phyloP scores from a whole-genome alignment of 129 eudicot genomes.

The Centaurea solstitialis region DNA sequence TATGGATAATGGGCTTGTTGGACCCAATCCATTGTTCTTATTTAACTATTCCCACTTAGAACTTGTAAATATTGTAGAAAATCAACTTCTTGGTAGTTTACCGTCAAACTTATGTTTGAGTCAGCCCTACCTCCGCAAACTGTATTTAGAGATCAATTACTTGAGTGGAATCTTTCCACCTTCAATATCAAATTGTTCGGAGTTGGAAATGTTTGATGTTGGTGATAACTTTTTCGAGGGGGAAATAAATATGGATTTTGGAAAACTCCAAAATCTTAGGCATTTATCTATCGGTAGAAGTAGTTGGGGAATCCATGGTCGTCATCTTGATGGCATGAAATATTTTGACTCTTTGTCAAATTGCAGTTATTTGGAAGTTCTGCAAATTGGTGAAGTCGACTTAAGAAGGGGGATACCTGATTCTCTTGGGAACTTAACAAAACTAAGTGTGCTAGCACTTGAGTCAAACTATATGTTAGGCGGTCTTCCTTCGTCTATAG shows the following conservation, averaged over 20 bases:
- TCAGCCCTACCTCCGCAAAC: not conserved
- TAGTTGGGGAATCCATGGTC: too few relatives aligned
- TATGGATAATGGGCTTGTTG: not conserved
- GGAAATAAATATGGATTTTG: not conserved
- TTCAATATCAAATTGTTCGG: conserved; percentile 17
- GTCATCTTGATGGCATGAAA: not conserved
- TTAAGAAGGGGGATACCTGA: not conserved
- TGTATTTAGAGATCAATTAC: too few relatives aligned
- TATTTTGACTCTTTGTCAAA: not conserved
- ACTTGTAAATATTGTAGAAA: not conserved
- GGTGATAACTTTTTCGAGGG: not conserved
- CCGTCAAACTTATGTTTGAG: not conserved
- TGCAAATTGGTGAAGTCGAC: not conserved
- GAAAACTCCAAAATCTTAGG: not conserved
- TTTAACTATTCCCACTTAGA: not conserved
- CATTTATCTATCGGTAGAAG: not conserved
- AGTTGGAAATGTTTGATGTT: not conserved
- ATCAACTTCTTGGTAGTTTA: conserved; percentile 15
- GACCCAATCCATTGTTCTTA: not conserved
- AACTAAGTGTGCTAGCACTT: not conserved
- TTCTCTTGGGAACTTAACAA: conserved; percentile 1
- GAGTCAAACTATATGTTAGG: not conserved
- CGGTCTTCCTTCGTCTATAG: conserved; percentile 12
- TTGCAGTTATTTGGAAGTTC: not conserved
- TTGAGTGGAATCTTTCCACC: too few relatives aligned